Evolutionary conservation across 2,329 filamentous ascomycete genomes (phyloP), one percentile per base, ranked within the genome.

Genomic region (Trichophyton rubrum): DNA sequence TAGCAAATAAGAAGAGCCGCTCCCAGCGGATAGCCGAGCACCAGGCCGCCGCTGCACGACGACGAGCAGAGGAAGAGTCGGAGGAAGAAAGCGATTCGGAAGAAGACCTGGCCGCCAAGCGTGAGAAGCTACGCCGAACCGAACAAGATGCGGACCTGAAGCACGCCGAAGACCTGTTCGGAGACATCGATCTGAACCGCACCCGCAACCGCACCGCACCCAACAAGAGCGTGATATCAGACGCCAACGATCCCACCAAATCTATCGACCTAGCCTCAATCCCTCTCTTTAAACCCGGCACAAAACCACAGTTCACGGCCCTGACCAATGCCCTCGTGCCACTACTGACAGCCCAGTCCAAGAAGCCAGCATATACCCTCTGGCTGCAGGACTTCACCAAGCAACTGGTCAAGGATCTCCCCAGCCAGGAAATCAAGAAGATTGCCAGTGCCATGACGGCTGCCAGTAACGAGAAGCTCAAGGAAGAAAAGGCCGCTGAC

Each of bases 371-470:
- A 67, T 99, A 97, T 76, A 77, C 84, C 35, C 77, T 95, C 49
- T 97, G 96, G 81, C 80, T 95, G 61, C 88, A 92, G 73, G 93
- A 97, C 70, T 93, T 99, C 70, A 77, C 83, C 65, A 96, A 95
- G 80, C 85, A 89, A 70, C 82, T 97, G 51, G 84, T 86, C 68
- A 91, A 90, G 76, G 91, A 96, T 30, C 76, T 99, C 66, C 85
- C 88, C 13, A 95, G 89, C 72, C 87, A 93, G 61, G 90, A 97
- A 78, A 91, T 97, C 77, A 96, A 97, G 83, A 97, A 97, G 81
- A 84, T 96, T 66, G 84, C 90, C 11, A 95, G 88, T 74, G 82
- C 83, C 3, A 77, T 99, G 69, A 96, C 91, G n/a, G 87, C 90
- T 3, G 81, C 96, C 61, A 83, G 89, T 72, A 99, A 99, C 73